These are phyloP conservation scores for Paramecium sexaurelia DNA, from an alignment of 73 alveolate species.

Conservation along the genomic window DNA sequence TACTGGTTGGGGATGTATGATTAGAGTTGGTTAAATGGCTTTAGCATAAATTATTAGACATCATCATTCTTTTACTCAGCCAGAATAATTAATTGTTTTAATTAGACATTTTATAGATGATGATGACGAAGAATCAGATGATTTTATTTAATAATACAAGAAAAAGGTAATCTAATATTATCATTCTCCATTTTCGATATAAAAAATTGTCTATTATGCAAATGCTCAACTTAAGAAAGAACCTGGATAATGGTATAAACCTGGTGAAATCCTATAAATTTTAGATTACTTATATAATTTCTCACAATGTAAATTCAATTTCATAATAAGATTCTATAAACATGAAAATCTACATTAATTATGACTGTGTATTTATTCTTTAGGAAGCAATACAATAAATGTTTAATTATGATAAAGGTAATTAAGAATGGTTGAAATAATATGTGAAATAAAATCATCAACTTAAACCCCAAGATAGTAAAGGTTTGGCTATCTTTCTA, in stretches of 20 bases:
- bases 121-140: not conserved
- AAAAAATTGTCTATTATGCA: not conserved
- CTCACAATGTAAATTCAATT: not conserved
- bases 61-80: not conserved
- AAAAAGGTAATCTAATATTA: not conserved
- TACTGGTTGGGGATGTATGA: conserved; percentile 29
- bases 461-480: not conserved
- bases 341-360: not conserved
- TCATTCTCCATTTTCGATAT: conserved; percentile 23
- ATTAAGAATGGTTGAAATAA: not conserved
- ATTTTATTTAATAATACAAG: not conserved
- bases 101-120: not conserved
- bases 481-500: not conserved
- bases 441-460: not conserved
- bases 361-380: not conserved
- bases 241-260: conserved; percentile 30
- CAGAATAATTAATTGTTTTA: not conserved
- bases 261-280: not conserved
- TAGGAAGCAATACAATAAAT: not conserved
- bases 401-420: not conserved
- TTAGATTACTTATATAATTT: not conserved
- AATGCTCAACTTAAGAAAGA: not conserved
- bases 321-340: not conserved
- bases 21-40: conserved; percentile 7
- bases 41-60: not conserved